Base-by-base conservation (phyloP, 495 filamentous ascomycete genomes). In the Trichoderma virens region DNA sequence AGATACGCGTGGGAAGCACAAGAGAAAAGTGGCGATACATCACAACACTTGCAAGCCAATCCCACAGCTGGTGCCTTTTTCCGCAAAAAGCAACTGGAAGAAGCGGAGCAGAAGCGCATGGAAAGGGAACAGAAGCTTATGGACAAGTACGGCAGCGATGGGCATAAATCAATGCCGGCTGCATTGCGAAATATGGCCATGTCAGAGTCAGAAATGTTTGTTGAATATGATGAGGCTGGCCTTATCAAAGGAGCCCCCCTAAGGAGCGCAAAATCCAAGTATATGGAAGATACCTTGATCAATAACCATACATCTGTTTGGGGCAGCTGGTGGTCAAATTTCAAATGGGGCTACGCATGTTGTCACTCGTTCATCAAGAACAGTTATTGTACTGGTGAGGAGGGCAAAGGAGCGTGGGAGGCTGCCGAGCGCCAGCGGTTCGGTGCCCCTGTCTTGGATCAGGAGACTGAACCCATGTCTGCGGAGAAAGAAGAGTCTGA, bases 261-360 rank as follows among this genome's bases (percentile, higher is more conserved):
- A 75, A 82, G 80, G 39, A 81, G 80, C 27, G 85, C 86, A 25
- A 94, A 89, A 72, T 93, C 89, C 23, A 97, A 97, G 70, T 98
- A 98, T 69, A 74, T 86, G 1, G 94, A 98, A 69, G 91, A 98
- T 68, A 81, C 97, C 5, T 77, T 91, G 66, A 79, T 85, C 74
- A 93, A 96, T 77, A 98, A 98, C 69, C 94, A 98, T 72, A 91
- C 86, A 25, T 85, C 89, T 0, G 91, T 96, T 1, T 98, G 93
- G 90, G 94, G 94, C 39, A 97, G 92, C 71, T 98, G 94, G 94
- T 98, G 94, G 94, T 82, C 84, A 47, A 86, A 91, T 64, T 97
- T 97, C 77, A 80, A 88, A 75, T 98, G 94, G 94, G 94, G 95
- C n/a, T 98, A 96, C 74, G 83, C 90, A 28, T 98, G 94, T 76